phyloP scores from a whole-genome alignment of 2,329 filamentous ascomycete species.

The Epichloe glyceriae region DNA sequence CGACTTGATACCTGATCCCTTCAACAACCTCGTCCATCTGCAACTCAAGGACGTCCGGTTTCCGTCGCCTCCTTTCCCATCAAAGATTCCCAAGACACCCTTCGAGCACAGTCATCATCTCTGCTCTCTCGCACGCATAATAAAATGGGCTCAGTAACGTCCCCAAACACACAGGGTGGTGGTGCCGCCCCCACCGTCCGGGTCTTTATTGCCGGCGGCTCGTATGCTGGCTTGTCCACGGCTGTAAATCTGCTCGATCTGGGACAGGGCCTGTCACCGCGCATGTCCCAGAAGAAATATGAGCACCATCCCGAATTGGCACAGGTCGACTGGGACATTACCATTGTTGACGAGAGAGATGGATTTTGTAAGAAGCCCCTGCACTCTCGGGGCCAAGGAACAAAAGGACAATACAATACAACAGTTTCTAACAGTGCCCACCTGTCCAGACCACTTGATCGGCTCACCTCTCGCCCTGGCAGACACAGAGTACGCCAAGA shows the following conservation, averaged over 20 bases:
- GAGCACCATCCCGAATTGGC: conserved; percentile 27
- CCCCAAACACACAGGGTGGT: conserved; percentile 5
- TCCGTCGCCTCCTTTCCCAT: neutral
- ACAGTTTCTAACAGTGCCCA: neutral
- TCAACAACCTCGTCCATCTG: neutral
- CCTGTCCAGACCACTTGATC: conserved; percentile 53
- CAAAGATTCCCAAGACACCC: neutral
- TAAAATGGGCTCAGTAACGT: conserved; percentile 18
- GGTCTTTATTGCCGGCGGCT: conserved; percentile 57
- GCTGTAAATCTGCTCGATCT: conserved; percentile 56
- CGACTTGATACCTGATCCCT: neutral
- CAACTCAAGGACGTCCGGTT: neutral
- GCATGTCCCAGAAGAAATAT: conserved; percentile 26
- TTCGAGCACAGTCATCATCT: no score
- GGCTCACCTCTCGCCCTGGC: conserved; percentile 62
- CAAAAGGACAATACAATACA: neutral
- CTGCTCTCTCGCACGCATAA: neutral
- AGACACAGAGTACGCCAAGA: conserved; percentile 46
- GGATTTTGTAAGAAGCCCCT: conserved; percentile 53
- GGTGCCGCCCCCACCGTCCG: conserved; percentile 26
- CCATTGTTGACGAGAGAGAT: conserved; percentile 66
- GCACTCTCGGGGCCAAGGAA: no score
- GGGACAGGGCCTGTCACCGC: conserved; percentile 40
- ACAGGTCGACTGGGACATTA: conserved; percentile 51
- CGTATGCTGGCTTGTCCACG: conserved; percentile 57